Base-by-base conservation (phyloP, 2,329 filamentous ascomycete species). In the Aspergillus latus region DNA sequence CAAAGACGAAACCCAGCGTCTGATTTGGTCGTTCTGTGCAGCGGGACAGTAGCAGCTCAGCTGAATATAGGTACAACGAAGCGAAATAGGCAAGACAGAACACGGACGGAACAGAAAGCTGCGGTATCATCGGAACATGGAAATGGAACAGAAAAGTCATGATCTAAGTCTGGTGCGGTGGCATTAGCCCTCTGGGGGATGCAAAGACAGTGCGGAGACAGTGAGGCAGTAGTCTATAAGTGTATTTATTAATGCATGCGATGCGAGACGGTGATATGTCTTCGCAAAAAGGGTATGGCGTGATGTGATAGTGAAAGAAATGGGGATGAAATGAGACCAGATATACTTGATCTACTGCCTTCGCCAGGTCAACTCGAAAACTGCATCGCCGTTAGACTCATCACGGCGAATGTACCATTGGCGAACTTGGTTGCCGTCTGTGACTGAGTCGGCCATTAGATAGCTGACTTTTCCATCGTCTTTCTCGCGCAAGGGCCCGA, bases 361-460 rank as follows among this genome's bases (percentile, higher is more conserved):
- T 32, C 66, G 68, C 74, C 74, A 76, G 29, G 73, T 64, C 52
- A 76, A 64, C 52, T 76, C 74, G 28, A 76, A 49, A 10, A 78
- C 65, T 54, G 78, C 74, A 36, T 75, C 76, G 5, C 68, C 66
- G 8, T 69, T 59, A 42, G 72, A 68, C 34, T 75, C 62, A 16
- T 78, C 75, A 30, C 75, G 73, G 60, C 77, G 75, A 6, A 86
- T 72, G 57, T 85, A 86, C 47, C 82, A 73, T 66, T 86, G 84
- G n/a, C 78, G 76, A 6, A 86, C 72, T 44, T 71, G 72, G 28
- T 76, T 76, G 2, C 67, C 69, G 32, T 77, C 72, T 8, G 74
- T 60, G 39, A 77, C 72, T 1, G 77, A 76, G 37, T 81, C 79
- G 13, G 73, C 68, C 4, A 86, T 68, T 9, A 67, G 66, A 57